Evolutionary conservation across 306 rosid genomes (phyloP).

Genomic region (Trifolium dubium): DNA sequence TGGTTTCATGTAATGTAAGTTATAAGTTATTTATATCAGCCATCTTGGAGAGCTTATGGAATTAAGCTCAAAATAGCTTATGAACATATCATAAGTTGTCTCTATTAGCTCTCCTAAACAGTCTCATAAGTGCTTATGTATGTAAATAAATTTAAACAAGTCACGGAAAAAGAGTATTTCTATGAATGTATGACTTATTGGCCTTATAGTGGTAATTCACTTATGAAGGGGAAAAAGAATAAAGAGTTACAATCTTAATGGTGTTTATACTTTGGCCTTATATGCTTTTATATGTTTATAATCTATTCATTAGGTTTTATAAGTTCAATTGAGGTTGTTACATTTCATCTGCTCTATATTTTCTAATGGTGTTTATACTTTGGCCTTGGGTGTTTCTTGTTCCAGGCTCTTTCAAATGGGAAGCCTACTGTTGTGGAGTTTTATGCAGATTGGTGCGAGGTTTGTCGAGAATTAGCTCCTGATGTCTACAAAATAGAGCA

Average conservation of each 20-base stretch:
- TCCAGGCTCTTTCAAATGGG: conserved; percentile 92
- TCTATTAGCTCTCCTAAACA: not conserved
- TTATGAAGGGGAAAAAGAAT: not conserved
- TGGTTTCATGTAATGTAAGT: not conserved
- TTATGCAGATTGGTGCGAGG: conserved; percentile 99
- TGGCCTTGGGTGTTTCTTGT: conserved; percentile 23
- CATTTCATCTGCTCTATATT: not conserved
- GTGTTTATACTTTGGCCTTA: no score
- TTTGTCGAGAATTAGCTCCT: conserved; percentile 92
- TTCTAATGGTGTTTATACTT: conserved; percentile 21
- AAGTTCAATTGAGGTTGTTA: not conserved
- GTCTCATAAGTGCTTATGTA: not conserved
- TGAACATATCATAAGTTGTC: no score
- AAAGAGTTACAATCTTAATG: not conserved
- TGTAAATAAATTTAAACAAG: not conserved
- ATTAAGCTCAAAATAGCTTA: not conserved
- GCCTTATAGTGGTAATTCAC: not conserved
- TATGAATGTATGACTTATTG: not conserved
- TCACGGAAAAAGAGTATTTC: not conserved
- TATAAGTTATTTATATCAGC: not conserved
- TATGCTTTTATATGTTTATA: not conserved
- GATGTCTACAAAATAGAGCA: conserved; percentile 94
- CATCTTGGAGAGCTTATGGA: not conserved
- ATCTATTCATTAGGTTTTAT: not conserved
- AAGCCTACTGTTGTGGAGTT: conserved; percentile 97